Base-by-base conservation (phyloP, 1,284 basidiomycete genomes). In the Heimioporus retisporus region DNA sequence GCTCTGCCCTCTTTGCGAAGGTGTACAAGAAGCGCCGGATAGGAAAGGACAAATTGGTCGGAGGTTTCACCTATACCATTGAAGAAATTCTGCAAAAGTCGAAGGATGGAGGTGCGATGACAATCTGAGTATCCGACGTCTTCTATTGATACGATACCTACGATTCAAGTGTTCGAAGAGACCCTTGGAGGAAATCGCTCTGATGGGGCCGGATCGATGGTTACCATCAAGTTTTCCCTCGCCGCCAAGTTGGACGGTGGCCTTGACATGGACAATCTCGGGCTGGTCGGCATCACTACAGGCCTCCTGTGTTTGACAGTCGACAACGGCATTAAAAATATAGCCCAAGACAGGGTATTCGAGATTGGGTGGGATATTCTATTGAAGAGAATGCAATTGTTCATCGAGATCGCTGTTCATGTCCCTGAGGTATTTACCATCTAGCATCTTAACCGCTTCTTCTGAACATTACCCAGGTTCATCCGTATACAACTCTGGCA, bases 151-250 rank as follows among this genome's bases (percentile, higher is more conserved):
- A 6, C 8, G 23, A 64, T 44, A 21, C 28, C 6, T 15, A 1
- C 8, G 31, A 53, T 65, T n/a, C 64, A 46, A 69, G 67, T 65
- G 16, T 18, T 68, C 19, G 59, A 69, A 25, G 40, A 25, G 19
- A 8, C 28, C 6, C 43, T 68, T 28, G 6, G 14, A 13, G 21
- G 40, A 18, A 59, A 18, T 23, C 5, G 19, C 19, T 43, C 44
- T 3, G 50, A 44, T 40, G 48, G 2, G 2, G 4, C 59, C 10
- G 25, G 23, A 6, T 21, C 54, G 3, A 48, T 28, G 8, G 18
- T 54, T 6, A 67, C 48, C 3, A 61, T 67, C 50, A 61, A 48
- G 50, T 60, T 64, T 55, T 6, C 28, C 1, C 25, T 67, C 2
- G 13, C n/a, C 8, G 21, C 16, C 16, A 19, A 35, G 40, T 42